Evolutionary conservation across 108 stramenopile species (phyloP), one percentile per base, ranked within the genome.

Genomic region (Craspedostauros australis): DNA sequence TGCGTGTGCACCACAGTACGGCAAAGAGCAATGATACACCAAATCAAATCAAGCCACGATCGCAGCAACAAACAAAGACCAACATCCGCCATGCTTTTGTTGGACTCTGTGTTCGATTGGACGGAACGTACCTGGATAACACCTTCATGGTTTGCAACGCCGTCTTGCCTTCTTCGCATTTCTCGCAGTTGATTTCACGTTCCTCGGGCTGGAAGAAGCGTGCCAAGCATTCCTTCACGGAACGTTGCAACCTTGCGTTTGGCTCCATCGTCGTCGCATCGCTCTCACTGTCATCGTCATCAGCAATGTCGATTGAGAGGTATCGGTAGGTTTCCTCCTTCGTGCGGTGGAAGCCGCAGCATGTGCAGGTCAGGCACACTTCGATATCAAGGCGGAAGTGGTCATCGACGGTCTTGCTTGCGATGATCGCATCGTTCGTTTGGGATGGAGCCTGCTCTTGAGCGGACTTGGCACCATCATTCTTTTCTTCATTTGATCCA

Each of bases 141-240:
- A 89, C 63, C 45, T 71, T 60, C 56, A 80, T 75, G 26, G 75
- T 77, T 57, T 86, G 79, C 26, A 76, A 83, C 2, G 81, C 85
- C 8, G 50, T 54, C 14, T 19, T 67, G 0, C 89, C 80, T 28
- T 61, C 52, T 22, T 66, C 25, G 38, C 89, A 86, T 56, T 94
- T 88, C 65, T 94, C 93, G 41, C 93, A 94, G 22, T 85, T 76
- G 55, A 91, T 44, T 15, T 91, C 83, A 7, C 77, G 68, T 33
- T 72, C 73, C 49, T 89, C 87, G 2, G 88, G 71, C 5, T 60
- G 56, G 49, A 94, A 94, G 50, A 82, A 86, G 14, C 64, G 66
- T 28, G 62, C 46, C 16, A 91, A 65, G 36, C 79, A 68, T 26
- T 56, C 39, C n/a, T 80, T 52, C 7, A 91, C 73, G 14, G 69